Percentiles rank a stretch among this genome's conserved stretches.
Conservation (phyloP, 345 rosid species). For the Heritiera littoralis region DNA sequence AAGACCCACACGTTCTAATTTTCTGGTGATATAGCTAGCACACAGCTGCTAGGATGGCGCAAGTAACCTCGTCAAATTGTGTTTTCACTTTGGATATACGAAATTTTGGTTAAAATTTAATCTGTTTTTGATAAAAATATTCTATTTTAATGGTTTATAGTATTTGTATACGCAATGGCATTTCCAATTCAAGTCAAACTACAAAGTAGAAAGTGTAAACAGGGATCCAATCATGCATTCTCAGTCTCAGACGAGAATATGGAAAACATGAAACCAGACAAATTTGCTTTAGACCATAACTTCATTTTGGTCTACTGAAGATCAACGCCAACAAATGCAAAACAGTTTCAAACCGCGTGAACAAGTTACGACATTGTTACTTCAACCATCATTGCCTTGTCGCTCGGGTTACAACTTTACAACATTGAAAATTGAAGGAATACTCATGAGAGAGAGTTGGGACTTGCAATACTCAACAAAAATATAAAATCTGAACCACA, state of each 20-base stretch:
- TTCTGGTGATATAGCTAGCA: too few relatives aligned
- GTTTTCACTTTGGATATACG: too few relatives aligned
- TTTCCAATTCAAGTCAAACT: background rate
- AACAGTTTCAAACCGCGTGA: too few relatives aligned
- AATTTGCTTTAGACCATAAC: background rate
- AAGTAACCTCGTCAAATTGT: background rate
- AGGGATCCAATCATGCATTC: constrained; percentile 6
- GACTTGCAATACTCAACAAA: too few relatives aligned
- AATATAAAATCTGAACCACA: background rate
- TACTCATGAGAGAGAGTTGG: too few relatives aligned
- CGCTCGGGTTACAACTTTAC: too few relatives aligned
- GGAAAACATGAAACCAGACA: constrained; percentile 8
- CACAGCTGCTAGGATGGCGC: background rate
- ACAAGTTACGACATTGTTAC: too few relatives aligned
- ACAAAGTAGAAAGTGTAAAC: background rate
- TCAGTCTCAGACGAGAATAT: background rate
- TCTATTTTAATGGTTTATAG: background rate
- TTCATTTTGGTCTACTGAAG: background rate
- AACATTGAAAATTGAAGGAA: too few relatives aligned
- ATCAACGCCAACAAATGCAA: too few relatives aligned
- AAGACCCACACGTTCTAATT: background rate
- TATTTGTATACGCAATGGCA: background rate
- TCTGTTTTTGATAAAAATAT: too few relatives aligned
- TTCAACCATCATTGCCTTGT: too few relatives aligned
- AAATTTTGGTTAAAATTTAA: too few relatives aligned